Evolutionary conservation across 768 basidiomycete species (phyloP), one percentile per base, ranked within the genome.

Genomic region (Kwoniella heveanensis): DNA sequence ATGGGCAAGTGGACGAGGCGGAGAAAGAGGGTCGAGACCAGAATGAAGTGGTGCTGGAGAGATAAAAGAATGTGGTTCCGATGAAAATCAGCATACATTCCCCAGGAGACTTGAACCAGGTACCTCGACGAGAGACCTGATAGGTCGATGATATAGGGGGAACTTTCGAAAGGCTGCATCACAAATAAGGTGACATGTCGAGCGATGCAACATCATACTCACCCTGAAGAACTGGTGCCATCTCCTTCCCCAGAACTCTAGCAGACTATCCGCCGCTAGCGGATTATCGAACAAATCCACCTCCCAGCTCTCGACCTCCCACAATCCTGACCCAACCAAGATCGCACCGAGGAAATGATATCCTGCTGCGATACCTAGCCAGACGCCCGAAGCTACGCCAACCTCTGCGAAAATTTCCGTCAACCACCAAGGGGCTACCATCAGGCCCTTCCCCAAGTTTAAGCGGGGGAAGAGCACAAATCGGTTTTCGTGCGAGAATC

Each of bases 161-260:
- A n/a, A n/a, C n/a, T n/a, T n/a, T n/a, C n/a, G n/a, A n/a, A n/a
- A n/a, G n/a, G n/a, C n/a, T n/a, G n/a, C n/a, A n/a, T n/a, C n/a
- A n/a, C n/a, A n/a, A n/a, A n/a, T n/a, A n/a, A n/a, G n/a, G n/a
- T n/a, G n/a, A n/a, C n/a, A n/a, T n/a, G n/a, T n/a, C n/a, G n/a
- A n/a, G n/a, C n/a, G n/a, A n/a, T n/a, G n/a, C n/a, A n/a, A n/a
- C n/a, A n/a, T n/a, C n/a, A 32, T 32, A 59, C 44, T 39, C 30
- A 67, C 73, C 50, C 71, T 57, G 48, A 65, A 65, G 15, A 75
- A 64, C 66, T 77, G 74, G 65, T 80, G 79, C 79, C 79, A 80
- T 53, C 79, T 53, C 57, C 63, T 74, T 1, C 78, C 77, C 79
- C 79, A 80, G 36, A 80, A 65, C 22, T 78, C 71, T 37, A 77